Conservation (phyloP, 805 yeast genomes). For the Candida boidinii region DNA sequence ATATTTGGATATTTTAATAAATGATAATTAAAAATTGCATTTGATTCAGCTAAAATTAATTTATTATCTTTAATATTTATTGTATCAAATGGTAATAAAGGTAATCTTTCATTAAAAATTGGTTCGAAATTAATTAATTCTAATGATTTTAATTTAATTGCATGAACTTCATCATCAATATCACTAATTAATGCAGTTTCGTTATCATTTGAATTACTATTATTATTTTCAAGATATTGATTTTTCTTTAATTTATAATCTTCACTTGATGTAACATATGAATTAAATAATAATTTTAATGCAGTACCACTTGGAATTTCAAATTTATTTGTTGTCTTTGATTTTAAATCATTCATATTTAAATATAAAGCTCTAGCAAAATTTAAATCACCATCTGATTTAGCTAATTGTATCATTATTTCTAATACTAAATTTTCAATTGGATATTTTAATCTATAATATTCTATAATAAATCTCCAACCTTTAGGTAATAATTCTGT, state of each 20-base stretch:
- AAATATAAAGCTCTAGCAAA: conserved; percentile 61
- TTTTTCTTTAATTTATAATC: conserved; percentile 15
- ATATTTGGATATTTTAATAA: conserved; percentile 33
- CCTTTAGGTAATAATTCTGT: conserved; percentile 43
- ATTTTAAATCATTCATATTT: conserved; percentile 16
- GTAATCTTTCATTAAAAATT: conserved; percentile 56
- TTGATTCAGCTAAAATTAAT: conserved; percentile 61
- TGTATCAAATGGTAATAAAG: conserved; percentile 52
- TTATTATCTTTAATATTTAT: conserved; percentile 16
- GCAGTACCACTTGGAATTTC: conserved; percentile 15
- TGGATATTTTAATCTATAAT: conserved; percentile 33
- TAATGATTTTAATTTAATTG: conserved; percentile 30
- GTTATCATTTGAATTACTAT: no score
- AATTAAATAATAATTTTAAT: conserved; percentile 34
- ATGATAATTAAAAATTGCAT: conserved; percentile 63
- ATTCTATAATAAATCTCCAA: conserved; percentile 71
- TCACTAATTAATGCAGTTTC: no score
- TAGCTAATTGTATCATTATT: conserved; percentile 68
- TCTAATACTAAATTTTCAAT: conserved; percentile 41
- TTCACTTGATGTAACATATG: no score
- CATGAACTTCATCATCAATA: conserved; percentile 30
- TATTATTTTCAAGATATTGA: no score
- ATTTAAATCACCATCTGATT: conserved; percentile 69
- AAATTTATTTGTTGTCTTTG: conserved; percentile 9
- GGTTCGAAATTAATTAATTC: conserved; percentile 20